A percentile compares a stretch with the other conserved stretches of the same genome.
These are phyloP conservation scores for Rhododendron kiyosumense DNA, from an alignment of 148 eudicot species.

Conservation along the genomic window DNA sequence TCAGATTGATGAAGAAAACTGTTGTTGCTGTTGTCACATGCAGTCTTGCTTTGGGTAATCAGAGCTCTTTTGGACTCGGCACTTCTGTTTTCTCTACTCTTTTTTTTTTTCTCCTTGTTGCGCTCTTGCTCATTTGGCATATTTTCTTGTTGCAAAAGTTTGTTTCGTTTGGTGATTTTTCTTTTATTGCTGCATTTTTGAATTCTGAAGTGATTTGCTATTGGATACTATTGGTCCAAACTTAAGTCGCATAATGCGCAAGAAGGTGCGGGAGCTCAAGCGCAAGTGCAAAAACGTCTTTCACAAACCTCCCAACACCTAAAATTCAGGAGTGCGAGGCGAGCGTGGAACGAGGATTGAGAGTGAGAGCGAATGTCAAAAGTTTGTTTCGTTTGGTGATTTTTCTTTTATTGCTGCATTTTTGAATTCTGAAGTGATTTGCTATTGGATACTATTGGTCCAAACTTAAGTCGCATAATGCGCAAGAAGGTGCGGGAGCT, in stretches of 20 bases:
- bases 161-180: background rate
- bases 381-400: background rate
- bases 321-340: too few species aligned
- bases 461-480: too few species aligned
- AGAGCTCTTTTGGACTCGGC: background rate
- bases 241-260: too few species aligned
- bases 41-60: constrained; percentile 51
- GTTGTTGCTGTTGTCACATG: constrained; percentile 34
- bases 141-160: background rate
- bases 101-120: background rate
- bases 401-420: too few species aligned
- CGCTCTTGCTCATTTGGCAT: background rate
- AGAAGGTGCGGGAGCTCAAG: too few species aligned
- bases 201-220: background rate
- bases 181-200: background rate
- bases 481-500: too few species aligned
- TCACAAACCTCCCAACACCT: too few species aligned
- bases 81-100: background rate
- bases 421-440: background rate
- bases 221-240: background rate
- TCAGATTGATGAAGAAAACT: constrained; percentile 29
- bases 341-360: too few species aligned
- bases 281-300: too few species aligned
- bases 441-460: background rate
- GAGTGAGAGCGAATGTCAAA: too few species aligned